phyloP scores from a whole-genome alignment of 345 rosid species.

The Kandelia obovata region DNA sequence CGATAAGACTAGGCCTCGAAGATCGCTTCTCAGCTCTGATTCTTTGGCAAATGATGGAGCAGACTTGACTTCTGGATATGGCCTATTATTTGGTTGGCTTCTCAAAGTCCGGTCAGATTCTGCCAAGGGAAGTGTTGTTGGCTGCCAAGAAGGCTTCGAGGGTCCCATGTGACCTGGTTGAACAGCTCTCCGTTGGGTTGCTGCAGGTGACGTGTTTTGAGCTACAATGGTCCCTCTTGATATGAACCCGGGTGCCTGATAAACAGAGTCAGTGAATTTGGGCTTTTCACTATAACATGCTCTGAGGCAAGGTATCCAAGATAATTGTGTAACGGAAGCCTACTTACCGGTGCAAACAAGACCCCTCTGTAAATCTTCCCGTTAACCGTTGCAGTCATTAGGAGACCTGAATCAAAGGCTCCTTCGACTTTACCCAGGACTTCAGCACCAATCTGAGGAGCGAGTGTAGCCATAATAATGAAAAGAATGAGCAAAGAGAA shows the following conservation, averaged over 20 bases:
- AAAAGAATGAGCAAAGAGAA: background rate
- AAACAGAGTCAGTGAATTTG: background rate
- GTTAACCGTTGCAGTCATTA: slow-evolving; percentile 57
- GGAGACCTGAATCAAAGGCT: slow-evolving; percentile 64
- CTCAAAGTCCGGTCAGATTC: slow-evolving; percentile 25
- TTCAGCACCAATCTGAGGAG: slow-evolving; percentile 59
- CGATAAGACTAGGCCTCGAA: slow-evolving; percentile 63
- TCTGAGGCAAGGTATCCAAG: background rate
- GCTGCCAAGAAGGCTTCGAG: slow-evolving; percentile 19
- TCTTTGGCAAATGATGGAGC: slow-evolving; percentile 31
- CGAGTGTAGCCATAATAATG: background rate
- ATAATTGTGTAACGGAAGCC: background rate
- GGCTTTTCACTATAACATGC: background rate
- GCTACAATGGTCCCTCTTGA: slow-evolving; percentile 26
- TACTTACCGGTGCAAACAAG: slow-evolving; percentile 61
- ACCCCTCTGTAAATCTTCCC: slow-evolving; percentile 70
- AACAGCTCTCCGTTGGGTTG: slow-evolving; percentile 20
- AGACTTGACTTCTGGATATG: slow-evolving; percentile 17
- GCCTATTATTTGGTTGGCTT: slow-evolving; percentile 15
- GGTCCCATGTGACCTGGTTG: slow-evolving; percentile 22
- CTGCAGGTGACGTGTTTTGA: slow-evolving; percentile 25
- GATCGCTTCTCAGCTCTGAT: slow-evolving; percentile 49
- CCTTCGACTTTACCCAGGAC: slow-evolving; percentile 66
- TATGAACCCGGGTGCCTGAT: slow-evolving; percentile 34
- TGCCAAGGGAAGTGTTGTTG: slow-evolving; percentile 7